Evolutionary conservation across 805 yeast genomes (phyloP).

Genomic region (Sungouiella thailandica): DNA sequence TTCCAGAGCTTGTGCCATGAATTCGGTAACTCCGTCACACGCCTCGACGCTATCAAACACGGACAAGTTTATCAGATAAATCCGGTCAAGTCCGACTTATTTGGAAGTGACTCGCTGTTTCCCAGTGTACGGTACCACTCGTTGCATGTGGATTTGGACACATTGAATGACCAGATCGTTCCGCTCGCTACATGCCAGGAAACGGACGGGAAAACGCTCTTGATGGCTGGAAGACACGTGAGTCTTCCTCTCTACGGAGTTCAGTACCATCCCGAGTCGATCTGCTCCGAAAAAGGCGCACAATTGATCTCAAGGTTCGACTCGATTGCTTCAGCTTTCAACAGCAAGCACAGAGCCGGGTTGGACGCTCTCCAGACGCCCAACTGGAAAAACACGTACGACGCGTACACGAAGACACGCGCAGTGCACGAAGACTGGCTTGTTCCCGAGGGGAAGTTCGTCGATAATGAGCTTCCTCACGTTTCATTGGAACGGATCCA

Average conservation of each 20-base stretch:
- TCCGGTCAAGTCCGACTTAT: conserved; percentile 33
- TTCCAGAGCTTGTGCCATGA: conserved; percentile 74
- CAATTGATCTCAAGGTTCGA: conserved; percentile 61
- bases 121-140: conserved; percentile 89
- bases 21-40: conserved; percentile 51
- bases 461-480: conserved; percentile 1
- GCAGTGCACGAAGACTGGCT: conserved; percentile 21
- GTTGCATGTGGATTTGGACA: conserved; percentile 44
- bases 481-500: conserved; percentile 3
- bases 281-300: conserved; percentile 70
- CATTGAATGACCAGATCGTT: conserved; percentile 30
- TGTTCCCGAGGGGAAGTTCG: conserved; percentile 9
- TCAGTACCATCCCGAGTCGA: conserved; percentile 96
- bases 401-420: conserved; percentile 3
- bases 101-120: conserved; percentile 26
- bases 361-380: conserved; percentile 3
- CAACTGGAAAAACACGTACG: conserved; percentile 1
- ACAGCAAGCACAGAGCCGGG: conserved; percentile 16
- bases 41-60: conserved; percentile 62
- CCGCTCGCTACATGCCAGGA: conserved; percentile 57
- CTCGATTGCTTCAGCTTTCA: conserved; percentile 36
- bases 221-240: conserved; percentile 77
- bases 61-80: conserved; percentile 71
- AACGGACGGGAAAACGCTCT: conserved; percentile 15
- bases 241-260: conserved; percentile 79